A percentile compares a stretch with the other conserved stretches of the same genome.
phyloP scores from a whole-genome alignment of 2,329 filamentous ascomycete species.

The Venturia pyrina region DNA sequence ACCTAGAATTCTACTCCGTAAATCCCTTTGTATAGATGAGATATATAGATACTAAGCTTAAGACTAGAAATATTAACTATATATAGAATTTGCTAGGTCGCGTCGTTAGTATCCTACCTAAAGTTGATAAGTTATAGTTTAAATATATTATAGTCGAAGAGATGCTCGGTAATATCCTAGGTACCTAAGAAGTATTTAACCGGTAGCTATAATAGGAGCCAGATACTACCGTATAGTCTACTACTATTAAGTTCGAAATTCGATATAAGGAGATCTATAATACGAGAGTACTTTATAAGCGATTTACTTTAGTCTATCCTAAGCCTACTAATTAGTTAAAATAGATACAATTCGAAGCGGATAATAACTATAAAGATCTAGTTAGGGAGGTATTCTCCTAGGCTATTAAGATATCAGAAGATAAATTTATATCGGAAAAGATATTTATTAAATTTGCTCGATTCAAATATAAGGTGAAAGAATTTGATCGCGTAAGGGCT shows the following conservation, averaged over 20 bases:
- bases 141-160: constrained; percentile 99
- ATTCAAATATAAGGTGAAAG: constrained; percentile 84
- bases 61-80: constrained; percentile 90
- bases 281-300: constrained; percentile 79
- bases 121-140: constrained; percentile 96
- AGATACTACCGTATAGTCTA: constrained; percentile 87
- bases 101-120: constrained; percentile 81
- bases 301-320: constrained; percentile 86
- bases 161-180: constrained; percentile 87
- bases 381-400: constrained; percentile 86
- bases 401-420: constrained; percentile 80
- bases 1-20: constrained; percentile 82
- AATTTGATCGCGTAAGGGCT: constrained; percentile 83
- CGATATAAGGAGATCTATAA: constrained; percentile 85
- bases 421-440: constrained; percentile 93
- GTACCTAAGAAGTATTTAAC: constrained; percentile 89
- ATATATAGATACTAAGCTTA: constrained; percentile 96
- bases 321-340: constrained; percentile 98
- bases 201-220: constrained; percentile 98
- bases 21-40: constrained; percentile 81
- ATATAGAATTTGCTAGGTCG: constrained; percentile 88
- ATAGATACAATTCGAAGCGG: constrained; percentile 95
- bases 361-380: constrained; percentile 81
- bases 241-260: too few species aligned
- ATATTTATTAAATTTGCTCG: constrained; percentile 93